Percentiles rank a stretch among this genome's conserved stretches.
Conservation (phyloP, 2,329 filamentous ascomycete genomes). For the Stemphylium beticola region DNA sequence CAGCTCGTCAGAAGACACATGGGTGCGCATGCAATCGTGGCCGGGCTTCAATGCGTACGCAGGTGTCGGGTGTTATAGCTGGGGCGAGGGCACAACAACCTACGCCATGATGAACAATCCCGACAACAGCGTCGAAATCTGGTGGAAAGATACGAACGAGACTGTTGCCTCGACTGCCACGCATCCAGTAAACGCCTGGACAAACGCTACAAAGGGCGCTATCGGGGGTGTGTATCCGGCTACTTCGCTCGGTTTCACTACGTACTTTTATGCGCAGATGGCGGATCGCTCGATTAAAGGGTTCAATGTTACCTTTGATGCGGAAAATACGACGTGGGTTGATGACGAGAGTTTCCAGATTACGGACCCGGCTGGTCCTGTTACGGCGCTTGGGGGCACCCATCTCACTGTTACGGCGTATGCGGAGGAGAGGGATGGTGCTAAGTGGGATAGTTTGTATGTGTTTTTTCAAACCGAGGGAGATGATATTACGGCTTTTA, state of each 20-base stretch:
- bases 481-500: constrained; percentile 40
- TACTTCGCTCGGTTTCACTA: constrained; percentile 52
- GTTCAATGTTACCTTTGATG: constrained; percentile 48
- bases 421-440: constrained; percentile 25
- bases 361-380: constrained; percentile 32
- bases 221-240: constrained; percentile 49
- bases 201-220: constrained; percentile 30
- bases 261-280: constrained; percentile 52
- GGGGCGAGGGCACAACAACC: constrained; percentile 47
- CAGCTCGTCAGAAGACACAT: constrained; percentile 41
- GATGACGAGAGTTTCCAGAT: constrained; percentile 43
- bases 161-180: constrained; percentile 31
- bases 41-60: constrained; percentile 51
- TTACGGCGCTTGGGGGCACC: constrained; percentile 46
- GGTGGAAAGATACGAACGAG: constrained; percentile 54
- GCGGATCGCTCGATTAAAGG: constrained; percentile 46
- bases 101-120: constrained; percentile 54
- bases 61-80: constrained; percentile 54
- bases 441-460: constrained; percentile 36
- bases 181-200: constrained; percentile 52
- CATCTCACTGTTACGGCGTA: constrained; percentile 50
- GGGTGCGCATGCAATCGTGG: constrained; percentile 49
- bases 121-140: constrained; percentile 50
- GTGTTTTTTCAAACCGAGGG: constrained; percentile 43
- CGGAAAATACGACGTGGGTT: constrained; percentile 48